These are phyloP conservation scores for Suillus fuscotomentosus DNA, from an alignment of 768 basidiomycete genomes.

Conservation along the genomic window DNA sequence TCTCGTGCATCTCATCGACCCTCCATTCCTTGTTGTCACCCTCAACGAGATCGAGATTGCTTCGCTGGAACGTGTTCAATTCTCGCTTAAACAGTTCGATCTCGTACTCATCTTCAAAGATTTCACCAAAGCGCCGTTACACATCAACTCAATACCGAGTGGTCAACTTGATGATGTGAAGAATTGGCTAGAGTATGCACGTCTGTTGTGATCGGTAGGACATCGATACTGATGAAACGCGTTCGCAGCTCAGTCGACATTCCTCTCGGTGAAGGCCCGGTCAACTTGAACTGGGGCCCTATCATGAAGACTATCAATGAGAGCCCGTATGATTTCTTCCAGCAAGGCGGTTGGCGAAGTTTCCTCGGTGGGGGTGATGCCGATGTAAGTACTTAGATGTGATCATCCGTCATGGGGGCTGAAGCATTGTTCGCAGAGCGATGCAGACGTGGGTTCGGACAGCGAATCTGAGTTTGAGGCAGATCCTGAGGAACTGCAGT, in stretches of 20 bases:
- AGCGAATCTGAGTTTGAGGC: conserved; percentile 68
- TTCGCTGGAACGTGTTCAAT: conserved; percentile 95
- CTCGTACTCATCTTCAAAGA: conserved; percentile 97
- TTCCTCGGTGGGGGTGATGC: conserved; percentile 70
- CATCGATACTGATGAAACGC: conserved; percentile 2
- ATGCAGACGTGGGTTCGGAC: conserved; percentile 61
- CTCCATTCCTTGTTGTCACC: conserved; percentile 94
- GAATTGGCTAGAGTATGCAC: conserved; percentile 94
- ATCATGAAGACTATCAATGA: conserved; percentile 99
- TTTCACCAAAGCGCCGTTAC: conserved; percentile 87
- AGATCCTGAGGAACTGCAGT: conserved; percentile 42
- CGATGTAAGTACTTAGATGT: conserved; percentile 48
- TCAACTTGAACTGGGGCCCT: conserved; percentile 96
- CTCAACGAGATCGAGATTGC: conserved; percentile 95
- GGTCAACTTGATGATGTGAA: conserved; percentile 94
- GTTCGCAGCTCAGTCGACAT: conserved; percentile 90
- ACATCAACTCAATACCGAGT: conserved; percentile 95
- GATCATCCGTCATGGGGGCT: conserved; percentile 29
- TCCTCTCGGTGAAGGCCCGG: conserved; percentile 90
- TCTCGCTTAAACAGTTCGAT: conserved; percentile 95
- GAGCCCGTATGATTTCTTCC: conserved; percentile 93
- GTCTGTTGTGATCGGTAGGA: background rate
- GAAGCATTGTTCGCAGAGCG: conserved; percentile 45
- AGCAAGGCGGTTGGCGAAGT: conserved; percentile 94
- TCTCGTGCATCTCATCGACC: conserved; percentile 91